A percentile compares a stretch with the other conserved stretches of the same genome.
Conservation (phyloP, 805 yeast genomes). For the Kodamaea neixiangensis region DNA sequence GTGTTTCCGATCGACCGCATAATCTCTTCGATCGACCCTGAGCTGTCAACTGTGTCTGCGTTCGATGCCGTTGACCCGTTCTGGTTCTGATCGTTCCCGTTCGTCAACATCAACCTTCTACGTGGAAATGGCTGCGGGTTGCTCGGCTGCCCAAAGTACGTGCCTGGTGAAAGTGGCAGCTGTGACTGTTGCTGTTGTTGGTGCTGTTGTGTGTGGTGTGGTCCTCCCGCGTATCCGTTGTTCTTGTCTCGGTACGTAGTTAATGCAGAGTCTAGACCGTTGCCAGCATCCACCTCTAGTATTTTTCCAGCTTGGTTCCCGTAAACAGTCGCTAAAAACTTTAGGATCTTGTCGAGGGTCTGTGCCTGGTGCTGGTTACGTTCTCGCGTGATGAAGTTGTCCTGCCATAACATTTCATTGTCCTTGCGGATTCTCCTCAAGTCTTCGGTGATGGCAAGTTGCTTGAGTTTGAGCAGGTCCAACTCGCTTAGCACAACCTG, state of each 20-base stretch:
- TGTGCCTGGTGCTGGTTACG: slow-evolving; percentile 83
- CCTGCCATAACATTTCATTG: slow-evolving; percentile 90
- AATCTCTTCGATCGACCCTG: slow-evolving; percentile 28
- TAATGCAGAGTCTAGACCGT: slow-evolving; percentile 13
- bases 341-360: slow-evolving; percentile 81
- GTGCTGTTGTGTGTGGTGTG: slow-evolving; percentile 5
- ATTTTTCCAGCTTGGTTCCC: slow-evolving; percentile 60
- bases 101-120: slow-evolving; percentile 11
- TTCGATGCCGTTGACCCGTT: slow-evolving; percentile 9
- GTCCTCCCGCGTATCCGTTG: slow-evolving; percentile 11
- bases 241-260: slow-evolving; percentile 16
- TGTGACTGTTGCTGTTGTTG: slow-evolving; percentile 9
- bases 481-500: slow-evolving; percentile 65
- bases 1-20: slow-evolving; percentile 28
- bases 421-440: slow-evolving; percentile 80
- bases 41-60: slow-evolving; percentile 4
- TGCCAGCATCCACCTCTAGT: slow-evolving; percentile 32
- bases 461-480: slow-evolving; percentile 75
- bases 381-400: slow-evolving; percentile 79
- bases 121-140: background rate
- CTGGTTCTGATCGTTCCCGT: slow-evolving; percentile 4
- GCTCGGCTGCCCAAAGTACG: slow-evolving; percentile 7
- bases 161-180: slow-evolving; percentile 8
- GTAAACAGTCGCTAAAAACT: slow-evolving; percentile 82
- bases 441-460: slow-evolving; percentile 80